phyloP scores from a whole-genome alignment of 208 protist species.

The Trypanosomatidae sp. region DNA sequence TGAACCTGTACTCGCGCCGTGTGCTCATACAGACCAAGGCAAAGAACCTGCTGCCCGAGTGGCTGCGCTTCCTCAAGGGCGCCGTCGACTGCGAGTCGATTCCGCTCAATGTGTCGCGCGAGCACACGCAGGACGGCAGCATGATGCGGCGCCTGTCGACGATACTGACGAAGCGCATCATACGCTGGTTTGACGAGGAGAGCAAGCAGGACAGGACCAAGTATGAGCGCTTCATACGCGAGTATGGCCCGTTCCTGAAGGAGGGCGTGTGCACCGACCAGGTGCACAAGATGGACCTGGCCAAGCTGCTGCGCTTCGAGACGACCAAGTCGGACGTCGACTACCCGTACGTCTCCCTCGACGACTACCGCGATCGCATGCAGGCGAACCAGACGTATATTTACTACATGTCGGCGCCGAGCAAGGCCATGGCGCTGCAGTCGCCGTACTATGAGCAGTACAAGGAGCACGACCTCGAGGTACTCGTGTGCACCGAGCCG shows the following conservation, averaged over 20 bases:
- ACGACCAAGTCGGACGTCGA: constrained; percentile 64
- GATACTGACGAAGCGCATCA: constrained; percentile 88
- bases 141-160: constrained; percentile 89
- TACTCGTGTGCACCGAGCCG: constrained; percentile 87
- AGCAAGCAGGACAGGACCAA: constrained; percentile 81
- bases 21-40: constrained; percentile 94
- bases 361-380: constrained; percentile 95
- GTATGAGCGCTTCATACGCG: constrained; percentile 90
- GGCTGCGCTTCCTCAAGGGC: constrained; percentile 94
- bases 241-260: constrained; percentile 94
- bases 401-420: constrained; percentile 91
- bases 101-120: constrained; percentile 96
- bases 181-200: constrained; percentile 87
- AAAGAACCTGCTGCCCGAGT: constrained; percentile 94
- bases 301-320: constrained; percentile 91
- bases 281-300: constrained; percentile 89
- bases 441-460: constrained; percentile 97
- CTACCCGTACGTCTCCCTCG: constrained; percentile 80
- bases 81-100: constrained; percentile 98
- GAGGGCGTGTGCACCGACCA: constrained; percentile 94
- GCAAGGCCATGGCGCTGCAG: constrained; percentile 73
- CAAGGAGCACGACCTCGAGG: constrained; percentile 91
- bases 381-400: constrained; percentile 90
- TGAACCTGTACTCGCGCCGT: constrained; percentile 91
- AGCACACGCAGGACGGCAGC: constrained; percentile 94